Conservation (phyloP, 23 red algal species). For the Cyanidioschyzon merolae region DNA sequence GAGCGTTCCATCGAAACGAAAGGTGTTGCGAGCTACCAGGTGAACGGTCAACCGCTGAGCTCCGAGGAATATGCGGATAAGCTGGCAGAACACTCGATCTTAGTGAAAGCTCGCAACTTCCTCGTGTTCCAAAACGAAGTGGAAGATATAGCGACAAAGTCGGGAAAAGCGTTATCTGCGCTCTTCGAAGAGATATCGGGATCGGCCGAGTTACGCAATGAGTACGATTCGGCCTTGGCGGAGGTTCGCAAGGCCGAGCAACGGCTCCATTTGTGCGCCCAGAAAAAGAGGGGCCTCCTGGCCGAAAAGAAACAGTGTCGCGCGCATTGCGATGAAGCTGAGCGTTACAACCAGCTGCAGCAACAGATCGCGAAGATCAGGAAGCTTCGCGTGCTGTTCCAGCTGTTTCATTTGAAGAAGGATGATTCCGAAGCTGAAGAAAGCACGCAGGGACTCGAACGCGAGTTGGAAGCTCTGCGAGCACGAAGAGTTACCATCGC, state of each 20-base stretch:
- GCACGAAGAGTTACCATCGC: neutral
- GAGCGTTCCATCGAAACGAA: conserved; percentile 34
- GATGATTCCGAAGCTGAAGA: conserved; percentile 10
- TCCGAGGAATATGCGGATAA: conserved; percentile 43
- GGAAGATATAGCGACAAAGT: conserved; percentile 54
- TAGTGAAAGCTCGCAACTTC: conserved; percentile 72
- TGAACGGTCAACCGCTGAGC: conserved; percentile 34
- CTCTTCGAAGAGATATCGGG: conserved; percentile 86
- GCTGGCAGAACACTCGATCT: conserved; percentile 50
- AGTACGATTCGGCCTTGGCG: conserved; percentile 40
- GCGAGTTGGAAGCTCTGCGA: conserved; percentile 12
- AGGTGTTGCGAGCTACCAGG: conserved; percentile 51
- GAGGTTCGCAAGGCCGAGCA: conserved; percentile 52
- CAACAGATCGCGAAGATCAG: conserved; percentile 39
- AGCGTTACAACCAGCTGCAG: conserved; percentile 48
- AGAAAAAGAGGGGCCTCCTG: conserved; percentile 60
- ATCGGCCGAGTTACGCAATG: conserved; percentile 39
- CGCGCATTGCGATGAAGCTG: conserved; percentile 75
- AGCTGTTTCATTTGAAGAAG: conserved; percentile 47
- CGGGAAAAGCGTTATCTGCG: conserved; percentile 39
- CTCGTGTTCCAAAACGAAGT: conserved; percentile 97
- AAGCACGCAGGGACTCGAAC: conserved; percentile 24
- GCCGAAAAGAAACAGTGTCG: conserved; percentile 69
- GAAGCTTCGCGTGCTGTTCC: conserved; percentile 52
- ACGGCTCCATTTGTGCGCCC: conserved; percentile 40